Percentiles rank a stretch among this genome's conserved stretches.
phyloP scores from a whole-genome alignment of 2,329 filamentous ascomycete genomes.

The Seiridium unicorne region DNA sequence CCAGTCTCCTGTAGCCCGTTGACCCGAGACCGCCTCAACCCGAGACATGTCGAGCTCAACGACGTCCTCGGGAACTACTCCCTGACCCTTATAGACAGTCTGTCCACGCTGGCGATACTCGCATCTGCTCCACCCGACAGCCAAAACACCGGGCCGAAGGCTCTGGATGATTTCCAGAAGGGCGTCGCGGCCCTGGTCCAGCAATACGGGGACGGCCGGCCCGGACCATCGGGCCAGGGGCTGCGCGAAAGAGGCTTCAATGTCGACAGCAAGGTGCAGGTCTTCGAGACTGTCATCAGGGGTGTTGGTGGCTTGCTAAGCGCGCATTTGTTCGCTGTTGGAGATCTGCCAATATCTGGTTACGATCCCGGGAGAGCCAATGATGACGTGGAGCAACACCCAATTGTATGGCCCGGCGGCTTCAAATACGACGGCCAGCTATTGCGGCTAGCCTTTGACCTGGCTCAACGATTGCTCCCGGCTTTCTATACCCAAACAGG shows the following conservation, averaged over 20 bases:
- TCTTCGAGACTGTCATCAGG: constrained; percentile 96
- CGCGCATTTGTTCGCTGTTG: constrained; percentile 88
- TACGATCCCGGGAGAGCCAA: constrained; percentile 57
- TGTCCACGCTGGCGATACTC: constrained; percentile 90
- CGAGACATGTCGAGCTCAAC: constrained; percentile 81
- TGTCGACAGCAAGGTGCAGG: constrained; percentile 95
- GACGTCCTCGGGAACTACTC: constrained; percentile 98
- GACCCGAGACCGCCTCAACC: constrained; percentile 78
- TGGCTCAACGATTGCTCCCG: constrained; percentile 80
- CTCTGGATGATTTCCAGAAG: constrained; percentile 74
- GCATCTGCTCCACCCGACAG: constrained; percentile 68
- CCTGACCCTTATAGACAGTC: constrained; percentile 88
- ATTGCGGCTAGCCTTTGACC: constrained; percentile 81
- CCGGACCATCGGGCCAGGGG: constrained; percentile 67
- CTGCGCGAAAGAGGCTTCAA: constrained; percentile 80
- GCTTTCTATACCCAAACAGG: constrained; percentile 91
- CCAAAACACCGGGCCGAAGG: constrained; percentile 54
- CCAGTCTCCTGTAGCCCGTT: constrained; percentile 83
- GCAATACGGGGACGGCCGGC: constrained; percentile 82
- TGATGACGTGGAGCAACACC: constrained; percentile 44
- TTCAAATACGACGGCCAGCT: constrained; percentile 88
- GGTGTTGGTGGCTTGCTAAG: constrained; percentile 89
- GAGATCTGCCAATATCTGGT: constrained; percentile 81
- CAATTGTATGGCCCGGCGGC: constrained; percentile 72
- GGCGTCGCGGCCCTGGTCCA: constrained; percentile 74